These are phyloP conservation scores for Cyclostephanos invisitatus DNA, from an alignment of 108 stramenopile species.

Conservation along the genomic window DNA sequence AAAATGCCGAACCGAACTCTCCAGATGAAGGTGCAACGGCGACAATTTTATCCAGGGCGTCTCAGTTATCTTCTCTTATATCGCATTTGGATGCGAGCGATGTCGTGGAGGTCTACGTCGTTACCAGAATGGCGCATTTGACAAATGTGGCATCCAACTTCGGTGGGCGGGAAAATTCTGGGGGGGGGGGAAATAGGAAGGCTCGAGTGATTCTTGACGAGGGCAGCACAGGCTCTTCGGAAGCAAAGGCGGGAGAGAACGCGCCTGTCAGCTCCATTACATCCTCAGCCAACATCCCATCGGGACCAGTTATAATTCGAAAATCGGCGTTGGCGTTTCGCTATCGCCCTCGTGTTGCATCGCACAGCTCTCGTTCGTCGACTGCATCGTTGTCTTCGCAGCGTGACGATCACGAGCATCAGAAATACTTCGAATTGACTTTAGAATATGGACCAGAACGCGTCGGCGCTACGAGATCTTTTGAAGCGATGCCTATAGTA, in stretches of 20 bases:
- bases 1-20: not conserved
- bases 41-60: constrained; percentile 37
- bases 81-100: constrained; percentile 78
- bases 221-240: constrained; percentile 2
- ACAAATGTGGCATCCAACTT: constrained; percentile 33
- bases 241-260: constrained; percentile 13
- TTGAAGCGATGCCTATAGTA: constrained; percentile 64
- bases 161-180: not conserved
- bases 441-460: constrained; percentile 86
- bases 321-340: constrained; percentile 76
- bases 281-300: constrained; percentile 12
- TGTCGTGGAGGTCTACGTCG: constrained; percentile 77
- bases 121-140: constrained; percentile 62
- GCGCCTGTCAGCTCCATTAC: constrained; percentile 15
- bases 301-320: constrained; percentile 54
- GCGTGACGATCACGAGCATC: constrained; percentile 8
- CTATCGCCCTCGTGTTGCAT: constrained; percentile 56
- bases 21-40: constrained; percentile 24
- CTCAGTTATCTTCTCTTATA: constrained; percentile 58
- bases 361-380: constrained; percentile 5
- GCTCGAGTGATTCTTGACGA: constrained; percentile 13
- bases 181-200: constrained; percentile 7
- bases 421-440: constrained; percentile 68
- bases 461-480: constrained; percentile 48
- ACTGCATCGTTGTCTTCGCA: constrained; percentile 30